A percentile compares a stretch with the other conserved stretches of the same genome.
Evolutionary conservation across 768 basidiomycete species (phyloP).

Genomic region (Suillus paluster): DNA sequence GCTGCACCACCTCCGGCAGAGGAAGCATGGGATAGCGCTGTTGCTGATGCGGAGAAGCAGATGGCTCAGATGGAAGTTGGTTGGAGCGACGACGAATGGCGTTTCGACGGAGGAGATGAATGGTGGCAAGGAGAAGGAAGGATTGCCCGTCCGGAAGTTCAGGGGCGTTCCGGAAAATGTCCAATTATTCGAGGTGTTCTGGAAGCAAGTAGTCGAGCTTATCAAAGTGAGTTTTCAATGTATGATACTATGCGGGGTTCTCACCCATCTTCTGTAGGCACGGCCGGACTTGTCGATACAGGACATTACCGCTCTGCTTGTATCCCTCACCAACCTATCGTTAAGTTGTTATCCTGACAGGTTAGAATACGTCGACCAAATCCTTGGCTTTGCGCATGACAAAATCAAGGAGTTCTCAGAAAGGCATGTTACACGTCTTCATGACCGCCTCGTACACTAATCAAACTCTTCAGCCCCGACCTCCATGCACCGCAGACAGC

Average conservation of each 20-base stretch:
- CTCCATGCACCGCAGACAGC: constrained; percentile 88
- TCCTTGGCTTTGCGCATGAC: constrained; percentile 84
- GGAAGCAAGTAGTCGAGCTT: constrained; percentile 97
- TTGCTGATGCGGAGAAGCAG: constrained; percentile 26
- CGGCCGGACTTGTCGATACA: constrained; percentile 97
- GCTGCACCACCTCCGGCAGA: constrained; percentile 22
- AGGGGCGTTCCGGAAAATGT: constrained; percentile 95
- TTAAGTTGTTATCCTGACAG: constrained; percentile 97
- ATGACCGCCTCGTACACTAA: constrained; percentile 10
- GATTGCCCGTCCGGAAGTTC: constrained; percentile 72
- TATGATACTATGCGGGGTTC: not conserved
- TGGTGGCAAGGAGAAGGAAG: constrained; percentile 69
- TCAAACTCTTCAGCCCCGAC: constrained; percentile 63
- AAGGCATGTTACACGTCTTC: constrained; percentile 51
- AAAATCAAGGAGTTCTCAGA: constrained; percentile 87
- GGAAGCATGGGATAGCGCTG: constrained; percentile 30
- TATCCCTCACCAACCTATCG: constrained; percentile 93
- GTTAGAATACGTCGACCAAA: constrained; percentile 96
- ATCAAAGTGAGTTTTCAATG: constrained; percentile 75
- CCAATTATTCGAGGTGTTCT: constrained; percentile 96
- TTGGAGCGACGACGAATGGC: constrained; percentile 23
- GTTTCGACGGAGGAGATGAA: constrained; percentile 31
- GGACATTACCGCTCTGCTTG: constrained; percentile 94
- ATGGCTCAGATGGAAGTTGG: constrained; percentile 5
- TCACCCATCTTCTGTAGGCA: constrained; percentile 55